A percentile compares a stretch with the other conserved stretches of the same genome.
These are phyloP conservation scores for Colletotrichum tanaceti DNA, from an alignment of 2,329 filamentous ascomycete species.

Conservation along the genomic window DNA sequence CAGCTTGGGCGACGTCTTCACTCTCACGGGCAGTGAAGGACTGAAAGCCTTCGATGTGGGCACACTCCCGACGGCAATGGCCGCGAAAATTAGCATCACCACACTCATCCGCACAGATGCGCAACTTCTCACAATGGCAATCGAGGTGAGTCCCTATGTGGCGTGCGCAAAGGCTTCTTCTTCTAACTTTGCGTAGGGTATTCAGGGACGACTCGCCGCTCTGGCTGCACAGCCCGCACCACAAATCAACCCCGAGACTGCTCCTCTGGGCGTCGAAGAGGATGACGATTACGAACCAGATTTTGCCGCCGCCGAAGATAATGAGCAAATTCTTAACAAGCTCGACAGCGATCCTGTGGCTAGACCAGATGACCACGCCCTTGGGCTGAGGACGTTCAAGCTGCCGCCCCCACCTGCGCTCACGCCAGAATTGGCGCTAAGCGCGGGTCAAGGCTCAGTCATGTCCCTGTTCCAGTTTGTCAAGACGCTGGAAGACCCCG, in stretches of 20 bases:
- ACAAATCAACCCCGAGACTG: slow-evolving; percentile 67
- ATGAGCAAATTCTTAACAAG: slow-evolving; percentile 82
- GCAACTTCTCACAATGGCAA: slow-evolving; percentile 75
- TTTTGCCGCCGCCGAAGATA: slow-evolving; percentile 80
- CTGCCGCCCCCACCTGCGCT: slow-evolving; percentile 81
- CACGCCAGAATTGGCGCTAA: slow-evolving; percentile 76
- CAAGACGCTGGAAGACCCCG: slow-evolving; percentile 74
- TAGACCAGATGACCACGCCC: slow-evolving; percentile 61
- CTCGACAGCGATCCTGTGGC: slow-evolving; percentile 70
- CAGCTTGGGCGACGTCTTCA: slow-evolving; percentile 86
- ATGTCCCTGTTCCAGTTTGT: slow-evolving; percentile 83
- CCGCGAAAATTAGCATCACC: slow-evolving; percentile 84
- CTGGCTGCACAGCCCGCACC: slow-evolving; percentile 60
- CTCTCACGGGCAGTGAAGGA: slow-evolving; percentile 79
- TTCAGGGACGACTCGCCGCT: slow-evolving; percentile 62
- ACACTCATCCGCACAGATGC: slow-evolving; percentile 79
- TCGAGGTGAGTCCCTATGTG: slow-evolving; percentile 67
- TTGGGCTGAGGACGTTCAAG: slow-evolving; percentile 81
- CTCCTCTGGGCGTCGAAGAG: slow-evolving; percentile 73
- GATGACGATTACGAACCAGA: slow-evolving; percentile 91
- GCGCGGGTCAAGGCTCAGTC: slow-evolving; percentile 79
- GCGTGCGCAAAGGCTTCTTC: slow-evolving; percentile 36
- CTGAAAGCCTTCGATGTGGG: slow-evolving; percentile 86
- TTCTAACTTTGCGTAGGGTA: slow-evolving; percentile 53
- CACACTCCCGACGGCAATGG: slow-evolving; percentile 78